Evolutionary conservation across 2,329 filamentous ascomycete genomes (phyloP).

Genomic region (Sclerotinia minor): DNA sequence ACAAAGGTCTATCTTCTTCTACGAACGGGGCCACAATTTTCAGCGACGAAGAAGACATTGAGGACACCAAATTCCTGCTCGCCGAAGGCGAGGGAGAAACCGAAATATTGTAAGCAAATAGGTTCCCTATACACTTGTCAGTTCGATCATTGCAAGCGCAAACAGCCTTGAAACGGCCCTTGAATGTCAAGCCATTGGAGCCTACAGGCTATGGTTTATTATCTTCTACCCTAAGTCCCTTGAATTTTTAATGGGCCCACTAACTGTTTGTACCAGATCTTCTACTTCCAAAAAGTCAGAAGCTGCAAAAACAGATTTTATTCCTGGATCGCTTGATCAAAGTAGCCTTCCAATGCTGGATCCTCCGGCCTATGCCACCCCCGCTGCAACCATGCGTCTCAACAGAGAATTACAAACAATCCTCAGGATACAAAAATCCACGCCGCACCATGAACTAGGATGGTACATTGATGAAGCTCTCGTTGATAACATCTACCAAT

Average conservation of each 20-base stretch:
- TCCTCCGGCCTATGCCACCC: slow-evolving; percentile 64
- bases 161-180: not conserved
- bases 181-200: not conserved
- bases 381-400: slow-evolving; percentile 60
- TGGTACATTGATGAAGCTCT: slow-evolving; percentile 73
- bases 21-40: not conserved
- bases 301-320: slow-evolving; percentile 56
- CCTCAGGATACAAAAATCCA: slow-evolving; percentile 61
- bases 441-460: slow-evolving; percentile 66
- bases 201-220: too few species aligned
- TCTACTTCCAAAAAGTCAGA: slow-evolving; percentile 12
- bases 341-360: slow-evolving; percentile 63
- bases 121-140: not conserved
- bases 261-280: slow-evolving; percentile 11
- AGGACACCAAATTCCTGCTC: slow-evolving; percentile 45
- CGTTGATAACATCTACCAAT: slow-evolving; percentile 71
- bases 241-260: not conserved
- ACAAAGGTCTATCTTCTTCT: slow-evolving; percentile 18
- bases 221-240: not conserved
- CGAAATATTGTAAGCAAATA: slow-evolving; percentile 28
- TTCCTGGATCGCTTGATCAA: slow-evolving; percentile 65
- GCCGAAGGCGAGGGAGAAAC: slow-evolving; percentile 40
- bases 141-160: not conserved
- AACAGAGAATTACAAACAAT: slow-evolving; percentile 64
- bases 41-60: slow-evolving; percentile 38